Evolutionary conservation across 2,329 filamentous ascomycete species (phyloP).

Genomic region (Fusarium virguliforme): DNA sequence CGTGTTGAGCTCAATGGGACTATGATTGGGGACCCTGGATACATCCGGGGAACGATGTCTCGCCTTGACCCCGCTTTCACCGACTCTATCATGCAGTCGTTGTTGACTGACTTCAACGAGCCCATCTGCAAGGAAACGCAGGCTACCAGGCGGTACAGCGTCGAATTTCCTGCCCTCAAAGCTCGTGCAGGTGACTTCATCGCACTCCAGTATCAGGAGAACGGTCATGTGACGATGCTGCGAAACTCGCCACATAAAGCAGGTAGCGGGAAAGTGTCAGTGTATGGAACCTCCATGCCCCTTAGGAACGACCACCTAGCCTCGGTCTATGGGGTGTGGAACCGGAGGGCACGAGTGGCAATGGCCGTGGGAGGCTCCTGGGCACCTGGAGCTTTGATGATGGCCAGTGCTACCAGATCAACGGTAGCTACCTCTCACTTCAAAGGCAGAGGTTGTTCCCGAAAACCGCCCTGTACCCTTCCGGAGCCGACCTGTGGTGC

Average conservation of each 20-base stretch:
- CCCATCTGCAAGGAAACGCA: background rate
- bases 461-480: background rate
- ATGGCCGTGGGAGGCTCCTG: background rate
- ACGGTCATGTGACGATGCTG: slow-evolving; percentile 10
- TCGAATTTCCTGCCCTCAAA: background rate
- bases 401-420: slow-evolving; percentile 5
- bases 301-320: background rate
- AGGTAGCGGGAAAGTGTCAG: slow-evolving; percentile 2
- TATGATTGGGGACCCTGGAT: slow-evolving; percentile 6
- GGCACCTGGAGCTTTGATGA: slow-evolving; percentile 8
- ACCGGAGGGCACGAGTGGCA: background rate
- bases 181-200: slow-evolving; percentile 6
- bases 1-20: slow-evolving; percentile 4
- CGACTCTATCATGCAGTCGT: background rate
- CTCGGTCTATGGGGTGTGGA: background rate
- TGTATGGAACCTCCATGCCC: slow-evolving; percentile 5
- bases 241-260: slow-evolving; percentile 7
- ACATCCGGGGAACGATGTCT: background rate
- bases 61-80: slow-evolving; percentile 3
- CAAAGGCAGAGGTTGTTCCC: background rate
- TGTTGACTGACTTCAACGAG: background rate
- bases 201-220: slow-evolving; percentile 4
- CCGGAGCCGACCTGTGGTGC: background rate
- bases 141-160: slow-evolving; percentile 3
- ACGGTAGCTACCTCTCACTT: background rate